Base-by-base conservation (phyloP, 371 early-diverging fungal genomes). In the Mucor indicus region DNA sequence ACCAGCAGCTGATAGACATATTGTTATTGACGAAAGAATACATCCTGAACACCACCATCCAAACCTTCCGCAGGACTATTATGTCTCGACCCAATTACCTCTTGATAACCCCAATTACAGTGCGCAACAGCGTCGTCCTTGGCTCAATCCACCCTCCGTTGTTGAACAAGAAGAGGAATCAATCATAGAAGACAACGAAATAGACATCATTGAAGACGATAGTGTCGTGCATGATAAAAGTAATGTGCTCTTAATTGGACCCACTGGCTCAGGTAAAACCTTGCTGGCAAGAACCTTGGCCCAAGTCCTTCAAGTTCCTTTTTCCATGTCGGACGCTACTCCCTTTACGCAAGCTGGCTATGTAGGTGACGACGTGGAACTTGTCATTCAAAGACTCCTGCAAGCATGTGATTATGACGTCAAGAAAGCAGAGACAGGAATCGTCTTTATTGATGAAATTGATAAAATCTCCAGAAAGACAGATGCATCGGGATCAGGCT, bases 331-430 rank as follows among this genome's bases (percentile, higher is more conserved):
- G 10, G 95, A 94, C 65, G 95, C 95, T 0, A 93, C 93, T 0
- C 86, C 92, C 3, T 84, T 93, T 51, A 94, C 95, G 3, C 92
- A 92, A 53, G 89, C 94, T 3, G 95, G 95, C 7, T 94, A 94
- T 60, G 93, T 93, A 12, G 95, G 95, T 36, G 95, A 93, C 48
- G 95, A 94, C 70, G 94, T 93, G 9, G 95, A 94, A 55, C 60
- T 82, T 13, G 90, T 90, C n/a, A 89, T 94, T 38, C 86, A 86
- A 51, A 72, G 94, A 17, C 61, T 94, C 19, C 62, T 94, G 25
- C 17, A 84, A 81, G 84, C 81, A 54, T 86, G 91, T 47, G 88
- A 92, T 55, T 93, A 84, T 54, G 89, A 94, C 55, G 88, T 93
- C 32, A 77, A 78, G 24, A 78, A 80, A 35, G 95, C 95, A 13